Evolutionary conservation across 495 filamentous ascomycete genomes (phyloP).

Genomic region (Penicillium tannophilum): DNA sequence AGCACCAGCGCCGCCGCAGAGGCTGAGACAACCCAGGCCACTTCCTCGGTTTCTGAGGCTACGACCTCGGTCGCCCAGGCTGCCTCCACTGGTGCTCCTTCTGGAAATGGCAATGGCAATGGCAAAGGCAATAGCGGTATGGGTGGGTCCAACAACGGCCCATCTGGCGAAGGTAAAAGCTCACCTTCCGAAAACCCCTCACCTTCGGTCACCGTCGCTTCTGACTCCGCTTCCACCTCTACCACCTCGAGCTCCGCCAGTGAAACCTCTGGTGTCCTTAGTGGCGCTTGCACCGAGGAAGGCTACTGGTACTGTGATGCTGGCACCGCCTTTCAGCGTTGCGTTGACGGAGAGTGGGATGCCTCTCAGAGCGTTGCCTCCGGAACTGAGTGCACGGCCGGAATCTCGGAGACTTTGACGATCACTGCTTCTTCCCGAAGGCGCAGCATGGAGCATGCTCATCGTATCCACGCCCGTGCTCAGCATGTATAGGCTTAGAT

Average conservation of each 20-base stretch:
- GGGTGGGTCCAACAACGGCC: background rate
- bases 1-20: constrained; percentile 6
- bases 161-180: background rate
- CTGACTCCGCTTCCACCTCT: background rate
- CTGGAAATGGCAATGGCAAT: background rate
- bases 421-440: constrained; percentile 17
- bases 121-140: background rate
- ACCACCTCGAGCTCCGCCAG: constrained; percentile 9
- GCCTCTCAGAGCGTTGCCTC: constrained; percentile 46
- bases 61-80: constrained; percentile 11
- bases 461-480: background rate
- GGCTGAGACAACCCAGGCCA: constrained; percentile 14
- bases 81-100: background rate
- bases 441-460: background rate
- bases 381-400: constrained; percentile 54
- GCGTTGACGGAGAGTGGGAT: constrained; percentile 59
- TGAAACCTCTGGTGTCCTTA: constrained; percentile 20
- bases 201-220: background rate
- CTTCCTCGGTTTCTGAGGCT: constrained; percentile 17
- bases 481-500: background rate
- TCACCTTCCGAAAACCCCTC: background rate
- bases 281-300: constrained; percentile 52
- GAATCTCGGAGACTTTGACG: constrained; percentile 42
- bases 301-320: constrained; percentile 60
- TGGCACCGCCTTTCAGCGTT: constrained; percentile 58